Conservation (phyloP, 345 rosid species). For the Noccaea caerulescens region DNA sequence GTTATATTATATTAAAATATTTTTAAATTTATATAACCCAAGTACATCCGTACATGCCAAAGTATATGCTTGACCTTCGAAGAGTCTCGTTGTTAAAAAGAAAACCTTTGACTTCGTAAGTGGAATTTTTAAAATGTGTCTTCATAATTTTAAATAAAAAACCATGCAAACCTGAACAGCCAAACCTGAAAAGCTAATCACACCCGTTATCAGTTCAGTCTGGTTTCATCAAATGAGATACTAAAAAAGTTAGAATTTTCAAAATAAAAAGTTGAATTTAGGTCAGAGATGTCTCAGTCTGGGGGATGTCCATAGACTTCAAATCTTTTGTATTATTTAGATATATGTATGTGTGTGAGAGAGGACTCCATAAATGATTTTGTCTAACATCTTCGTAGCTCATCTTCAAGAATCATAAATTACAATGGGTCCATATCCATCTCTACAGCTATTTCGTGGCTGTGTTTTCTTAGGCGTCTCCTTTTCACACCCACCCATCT, state of each 20-base stretch:
- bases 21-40: slow-evolving; percentile 1
- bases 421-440: slow-evolving; percentile 39
- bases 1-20: not conserved
- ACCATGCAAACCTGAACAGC: not conserved
- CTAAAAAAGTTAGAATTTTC: not conserved
- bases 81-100: slow-evolving; percentile 7
- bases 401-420: slow-evolving; percentile 35
- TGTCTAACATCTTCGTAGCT: slow-evolving; percentile 22
- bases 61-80: slow-evolving; percentile 12
- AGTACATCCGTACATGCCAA: slow-evolving; percentile 42
- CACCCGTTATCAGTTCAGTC: not conserved
- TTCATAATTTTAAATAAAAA: not conserved
- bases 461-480: slow-evolving; percentile 39
- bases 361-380: slow-evolving; percentile 40
- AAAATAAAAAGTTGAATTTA: not conserved
- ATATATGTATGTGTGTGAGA: not conserved
- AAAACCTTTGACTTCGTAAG: slow-evolving; percentile 5
- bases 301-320: not conserved
- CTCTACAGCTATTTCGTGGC: slow-evolving; percentile 45
- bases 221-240: slow-evolving; percentile 2
- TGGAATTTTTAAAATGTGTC: not conserved
- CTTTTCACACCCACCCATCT: slow-evolving; percentile 36
- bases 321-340: slow-evolving; percentile 10
- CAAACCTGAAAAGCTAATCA: not conserved
- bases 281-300: slow-evolving; percentile 31